These are phyloP conservation scores for Skeletonema grethae DNA, from an alignment of 108 stramenopile species.

Conservation along the genomic window DNA sequence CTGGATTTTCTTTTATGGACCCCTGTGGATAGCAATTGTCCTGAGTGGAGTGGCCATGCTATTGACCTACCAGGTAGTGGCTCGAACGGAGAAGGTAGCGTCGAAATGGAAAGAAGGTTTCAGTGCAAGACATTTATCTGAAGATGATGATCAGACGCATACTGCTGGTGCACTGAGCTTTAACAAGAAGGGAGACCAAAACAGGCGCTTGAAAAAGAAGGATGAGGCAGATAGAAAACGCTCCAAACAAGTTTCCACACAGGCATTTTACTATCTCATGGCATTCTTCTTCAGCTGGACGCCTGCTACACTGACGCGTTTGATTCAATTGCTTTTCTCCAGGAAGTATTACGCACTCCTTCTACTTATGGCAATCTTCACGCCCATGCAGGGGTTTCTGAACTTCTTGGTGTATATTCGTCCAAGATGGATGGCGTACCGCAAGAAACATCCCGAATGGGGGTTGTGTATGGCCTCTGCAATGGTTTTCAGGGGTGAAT, in stretches of 20 bases:
- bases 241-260: slow-evolving; percentile 17
- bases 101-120: slow-evolving; percentile 12
- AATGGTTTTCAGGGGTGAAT: neutral
- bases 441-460: slow-evolving; percentile 1
- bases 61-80: neutral
- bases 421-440: neutral
- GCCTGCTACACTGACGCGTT: slow-evolving; percentile 29
- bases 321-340: slow-evolving; percentile 8
- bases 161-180: neutral
- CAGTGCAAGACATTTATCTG: no score
- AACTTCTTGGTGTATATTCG: slow-evolving; percentile 32
- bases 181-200: neutral
- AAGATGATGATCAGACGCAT: no score
- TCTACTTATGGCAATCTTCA: slow-evolving; percentile 17
- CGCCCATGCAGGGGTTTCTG: slow-evolving; percentile 36
- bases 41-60: neutral
- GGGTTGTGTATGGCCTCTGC: neutral
- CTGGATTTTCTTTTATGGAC: slow-evolving; percentile 33
- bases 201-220: neutral
- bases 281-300: slow-evolving; percentile 33
- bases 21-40: slow-evolving; percentile 26
- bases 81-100: slow-evolving; percentile 14
- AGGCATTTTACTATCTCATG: slow-evolving; percentile 35
- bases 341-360: neutral
- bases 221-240: neutral